Evolutionary conservation across 2,329 filamentous ascomycete species (phyloP).

Genomic region (Botrytis deweyae): DNA sequence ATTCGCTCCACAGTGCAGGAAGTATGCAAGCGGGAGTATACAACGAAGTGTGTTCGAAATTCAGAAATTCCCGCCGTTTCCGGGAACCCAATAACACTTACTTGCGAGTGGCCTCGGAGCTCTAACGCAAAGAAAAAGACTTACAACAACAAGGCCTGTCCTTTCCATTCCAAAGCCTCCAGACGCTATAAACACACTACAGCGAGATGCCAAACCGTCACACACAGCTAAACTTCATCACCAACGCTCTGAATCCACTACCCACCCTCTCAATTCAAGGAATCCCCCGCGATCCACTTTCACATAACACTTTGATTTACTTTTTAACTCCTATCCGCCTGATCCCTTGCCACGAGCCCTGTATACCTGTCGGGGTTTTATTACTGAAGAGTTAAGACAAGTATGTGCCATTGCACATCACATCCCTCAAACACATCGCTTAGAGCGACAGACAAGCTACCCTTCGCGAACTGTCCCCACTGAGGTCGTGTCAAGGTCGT

Average conservation of each 20-base stretch:
- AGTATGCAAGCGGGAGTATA: not conserved
- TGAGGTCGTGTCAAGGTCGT: not conserved
- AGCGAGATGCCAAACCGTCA: not conserved
- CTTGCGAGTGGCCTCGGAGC: too few relatives aligned
- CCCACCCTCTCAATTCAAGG: constrained; percentile 5
- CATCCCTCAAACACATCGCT: not conserved
- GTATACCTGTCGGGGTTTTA: not conserved
- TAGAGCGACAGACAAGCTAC: not conserved
- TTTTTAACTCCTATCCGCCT: not conserved
- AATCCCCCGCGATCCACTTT: constrained; percentile 3
- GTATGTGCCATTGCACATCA: not conserved
- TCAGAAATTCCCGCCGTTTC: not conserved
- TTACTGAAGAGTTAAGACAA: not conserved
- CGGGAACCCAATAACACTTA: not conserved
- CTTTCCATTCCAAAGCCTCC: not conserved
- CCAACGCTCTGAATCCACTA: constrained; percentile 1
- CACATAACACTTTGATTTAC: not conserved
- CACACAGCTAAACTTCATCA: constrained; percentile 5
- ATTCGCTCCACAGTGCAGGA: not conserved
- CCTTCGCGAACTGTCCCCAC: not conserved
- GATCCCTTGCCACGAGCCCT: not conserved
- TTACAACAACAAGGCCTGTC: not conserved
- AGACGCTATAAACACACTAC: constrained; percentile 2
- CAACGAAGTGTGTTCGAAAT: not conserved
- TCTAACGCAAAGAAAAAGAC: not conserved